Base-by-base conservation (phyloP, 2,329 filamentous ascomycete genomes). In the Salinomyces thailandicus region DNA sequence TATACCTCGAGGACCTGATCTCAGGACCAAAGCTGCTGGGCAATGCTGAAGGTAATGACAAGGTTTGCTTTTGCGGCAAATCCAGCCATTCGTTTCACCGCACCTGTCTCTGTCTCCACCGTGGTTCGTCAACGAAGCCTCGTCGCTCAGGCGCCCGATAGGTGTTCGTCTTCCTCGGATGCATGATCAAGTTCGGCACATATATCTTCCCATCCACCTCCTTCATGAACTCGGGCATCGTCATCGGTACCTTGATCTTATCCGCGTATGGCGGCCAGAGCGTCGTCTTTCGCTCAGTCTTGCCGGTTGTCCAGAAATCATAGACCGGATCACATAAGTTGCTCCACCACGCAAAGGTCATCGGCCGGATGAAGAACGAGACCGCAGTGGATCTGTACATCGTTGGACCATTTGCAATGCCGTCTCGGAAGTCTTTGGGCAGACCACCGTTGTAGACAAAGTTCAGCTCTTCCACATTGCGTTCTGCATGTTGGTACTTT, bases 151-250 rank as follows among this genome's bases (percentile, higher is more conserved):
- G 15, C 29, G 36, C 18, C 16, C 22, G 18, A 27, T 44, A 38
- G 17, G 29, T 31, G 18, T 48, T 46, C 4, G 41, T 51, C 50
- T 63, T 63, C 36, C 60, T 51, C 13, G 61, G 61, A 48, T 63
- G 61, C 46, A 63, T 44, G 12, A 58, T 44, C 24, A 62, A 49
- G 31, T 60, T 60, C 7, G 61, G 61, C 31, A 48, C 45, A 29
- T 54, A 62, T 2, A 61, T 38, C 37, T 52, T 36, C 4, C 53
- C 59, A n/a, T 55, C 50, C 9, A 40, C 35, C 18, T 50, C 33
- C 8, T 45, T 45, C n/a, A 46, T 37, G 28, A 62, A 40, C 18
- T 58, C 35, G 32, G 48, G 54, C 19, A 60, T 27, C 5, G n/a
- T 14, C 9, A 32, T 45, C 12, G 44, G 36, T 16, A 13, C 16